phyloP scores from a whole-genome alignment of 768 basidiomycete species.

The Collybia sordida region DNA sequence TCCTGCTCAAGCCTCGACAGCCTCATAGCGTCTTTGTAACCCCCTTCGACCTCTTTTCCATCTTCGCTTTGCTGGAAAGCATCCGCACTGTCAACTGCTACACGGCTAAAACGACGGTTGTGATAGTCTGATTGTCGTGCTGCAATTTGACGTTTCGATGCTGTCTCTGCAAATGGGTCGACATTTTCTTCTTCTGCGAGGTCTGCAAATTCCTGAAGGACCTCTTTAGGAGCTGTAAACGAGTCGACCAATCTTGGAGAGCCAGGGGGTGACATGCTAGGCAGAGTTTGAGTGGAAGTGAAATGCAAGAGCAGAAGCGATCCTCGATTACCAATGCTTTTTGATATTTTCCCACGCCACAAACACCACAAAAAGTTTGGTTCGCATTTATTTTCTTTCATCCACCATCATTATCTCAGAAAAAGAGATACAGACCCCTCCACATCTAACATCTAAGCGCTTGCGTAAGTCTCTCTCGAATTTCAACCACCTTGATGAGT shows the following conservation, averaged over 20 bases:
- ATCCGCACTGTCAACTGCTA: slow-evolving; percentile 78
- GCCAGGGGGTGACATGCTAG: slow-evolving; percentile 57
- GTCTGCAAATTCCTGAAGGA: slow-evolving; percentile 91
- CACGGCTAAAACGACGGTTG: slow-evolving; percentile 83
- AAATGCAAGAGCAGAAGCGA: background rate
- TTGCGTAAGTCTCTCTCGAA: slow-evolving; percentile 27
- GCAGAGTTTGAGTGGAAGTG: slow-evolving; percentile 14
- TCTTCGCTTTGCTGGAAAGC: slow-evolving; percentile 71
- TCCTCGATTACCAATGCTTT: slow-evolving; percentile 27
- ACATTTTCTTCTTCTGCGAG: slow-evolving; percentile 92
- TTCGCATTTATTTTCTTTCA: slow-evolving; percentile 19
- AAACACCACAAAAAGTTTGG: slow-evolving; percentile 6
- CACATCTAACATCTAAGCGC: background rate
- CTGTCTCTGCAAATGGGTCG: slow-evolving; percentile 91
- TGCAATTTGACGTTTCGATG: slow-evolving; percentile 91
- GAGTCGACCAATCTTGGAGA: slow-evolving; percentile 83
- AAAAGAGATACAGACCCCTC: slow-evolving; percentile 1
- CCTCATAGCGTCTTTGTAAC: slow-evolving; percentile 97
- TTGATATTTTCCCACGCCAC: slow-evolving; percentile 31
- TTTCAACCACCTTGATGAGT: slow-evolving; percentile 46
- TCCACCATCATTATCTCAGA: slow-evolving; percentile 5
- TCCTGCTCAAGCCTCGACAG: slow-evolving; percentile 89
- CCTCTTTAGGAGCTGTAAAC: slow-evolving; percentile 90
- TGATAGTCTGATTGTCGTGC: slow-evolving; percentile 95
- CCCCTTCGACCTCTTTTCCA: slow-evolving; percentile 73